Percentiles rank a stretch among this genome's conserved stretches.
These are phyloP conservation scores for Drechslerella coelobrocha DNA, from an alignment of 2,329 filamentous ascomycete genomes.

Conservation along the genomic window DNA sequence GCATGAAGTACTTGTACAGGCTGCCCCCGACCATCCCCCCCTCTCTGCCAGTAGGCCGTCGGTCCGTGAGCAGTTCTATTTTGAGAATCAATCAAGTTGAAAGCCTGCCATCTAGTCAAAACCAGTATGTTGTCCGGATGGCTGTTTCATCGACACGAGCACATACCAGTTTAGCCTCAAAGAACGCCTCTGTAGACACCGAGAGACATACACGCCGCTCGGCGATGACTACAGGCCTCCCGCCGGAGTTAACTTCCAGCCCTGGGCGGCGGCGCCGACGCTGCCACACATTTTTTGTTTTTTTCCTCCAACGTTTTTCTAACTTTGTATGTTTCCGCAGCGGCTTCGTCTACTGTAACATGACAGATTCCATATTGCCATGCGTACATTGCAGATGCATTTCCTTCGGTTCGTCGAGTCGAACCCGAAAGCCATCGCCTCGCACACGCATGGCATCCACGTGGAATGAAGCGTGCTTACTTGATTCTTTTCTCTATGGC, in stretches of 20 bases:
- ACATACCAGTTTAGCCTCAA: conserved; percentile 7
- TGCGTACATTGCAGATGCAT: neutral
- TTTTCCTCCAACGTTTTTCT: neutral
- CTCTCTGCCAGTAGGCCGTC: conserved; percentile 21
- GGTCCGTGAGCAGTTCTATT: conserved; percentile 41
- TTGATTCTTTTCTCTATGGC: too few species aligned
- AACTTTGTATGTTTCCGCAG: neutral
- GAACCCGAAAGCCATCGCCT: conserved; percentile 2
- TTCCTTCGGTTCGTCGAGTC: neutral
- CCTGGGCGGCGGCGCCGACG: neutral
- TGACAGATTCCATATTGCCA: neutral
- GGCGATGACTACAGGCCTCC: neutral
- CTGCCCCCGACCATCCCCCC: neutral
- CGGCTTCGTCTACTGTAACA: neutral
- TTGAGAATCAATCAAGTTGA: conserved; percentile 4
- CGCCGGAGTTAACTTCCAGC: neutral
- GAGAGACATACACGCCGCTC: conserved; percentile 4
- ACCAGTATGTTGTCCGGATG: neutral
- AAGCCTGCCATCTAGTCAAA: conserved; percentile 14
- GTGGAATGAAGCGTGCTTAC: neutral
- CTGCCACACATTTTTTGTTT: conserved; percentile 4
- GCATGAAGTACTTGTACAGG: conserved; percentile 6
- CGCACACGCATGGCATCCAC: conserved; percentile 1
- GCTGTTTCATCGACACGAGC: conserved; percentile 1
- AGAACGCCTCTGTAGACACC: neutral